Base-by-base conservation (phyloP, 495 filamentous ascomycete species). In the Hypoxylon subgilvum region DNA sequence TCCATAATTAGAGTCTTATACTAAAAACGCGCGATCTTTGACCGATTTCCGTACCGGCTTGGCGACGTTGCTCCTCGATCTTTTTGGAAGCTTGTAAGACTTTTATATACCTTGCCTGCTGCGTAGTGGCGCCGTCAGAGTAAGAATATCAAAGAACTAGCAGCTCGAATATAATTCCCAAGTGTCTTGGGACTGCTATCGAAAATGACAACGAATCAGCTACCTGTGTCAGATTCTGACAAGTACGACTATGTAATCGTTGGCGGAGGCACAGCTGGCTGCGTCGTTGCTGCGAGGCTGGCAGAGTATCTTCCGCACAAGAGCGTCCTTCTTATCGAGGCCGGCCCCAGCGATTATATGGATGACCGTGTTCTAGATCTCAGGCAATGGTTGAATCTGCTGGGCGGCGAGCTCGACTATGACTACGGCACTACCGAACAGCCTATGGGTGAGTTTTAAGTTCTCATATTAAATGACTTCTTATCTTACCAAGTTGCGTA, bases 371-470 rank as follows among this genome's bases (percentile, higher is more conserved):
- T 80, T 14, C 81, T 92, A 36, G 85, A 89, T 52, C 78, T 94
- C 41, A 88, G 88, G 62, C 85, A 92, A 68, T 92, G 90, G 90
- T 75, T 92, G 30, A 82, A 77, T 40, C 74, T 93, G 14, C 79
- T 93, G 7, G 89, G 89, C 43, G 88, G 89, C 54, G 89, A 92
- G 63, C 78, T 92, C 38, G 89, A 92, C 72, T 92, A 89, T 73
- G 89, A 92, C 61, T 94, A 94, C 74, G 82, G 82, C 46, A 94
- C 89, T n/a, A 87, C 82, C 32, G 89, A 91, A 72, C 89, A 93
- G 71, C 88, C 89, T 46, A 88, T 83, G 76, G 86, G 85, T 84
- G 78, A 68, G 79, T 71, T 21, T 27, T 59, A 14, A 8, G 19
- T 32, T 25, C 21, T 21, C 32, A 27, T 21, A 6, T 56, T n/a